Conservation (phyloP, 192 early-diverging fungal species). For the Rhizoclosmatium sp. region DNA sequence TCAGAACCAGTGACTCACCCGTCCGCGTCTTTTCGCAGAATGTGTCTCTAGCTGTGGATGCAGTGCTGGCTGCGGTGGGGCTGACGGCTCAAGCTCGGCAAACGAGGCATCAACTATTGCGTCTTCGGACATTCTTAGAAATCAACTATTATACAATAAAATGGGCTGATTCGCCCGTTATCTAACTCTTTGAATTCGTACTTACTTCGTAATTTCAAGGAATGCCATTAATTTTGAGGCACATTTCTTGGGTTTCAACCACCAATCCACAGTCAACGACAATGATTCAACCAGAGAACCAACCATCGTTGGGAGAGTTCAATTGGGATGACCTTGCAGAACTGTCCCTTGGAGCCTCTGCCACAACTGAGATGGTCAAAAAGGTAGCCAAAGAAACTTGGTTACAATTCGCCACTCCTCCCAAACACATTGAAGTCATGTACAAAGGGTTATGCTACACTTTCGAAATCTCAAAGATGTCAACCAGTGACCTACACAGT, state of each 20-base stretch:
- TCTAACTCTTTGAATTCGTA: no score
- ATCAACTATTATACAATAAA: no score
- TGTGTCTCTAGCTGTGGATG: not conserved
- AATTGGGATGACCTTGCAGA: constrained; percentile 7
- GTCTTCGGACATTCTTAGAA: no score
- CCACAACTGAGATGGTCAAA: constrained; percentile 10
- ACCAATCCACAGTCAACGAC: not conserved
- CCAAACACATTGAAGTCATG: not conserved
- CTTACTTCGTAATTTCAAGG: no score
- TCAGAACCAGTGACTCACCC: not conserved
- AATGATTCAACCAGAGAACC: not conserved
- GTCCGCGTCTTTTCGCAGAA: no score
- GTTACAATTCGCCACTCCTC: not conserved
- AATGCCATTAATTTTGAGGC: no score
- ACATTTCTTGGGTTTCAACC: no score
- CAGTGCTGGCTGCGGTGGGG: not conserved
- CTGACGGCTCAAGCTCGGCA: not conserved
- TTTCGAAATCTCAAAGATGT: not conserved
- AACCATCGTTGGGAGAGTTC: constrained; percentile 9
- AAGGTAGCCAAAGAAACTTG: not conserved
- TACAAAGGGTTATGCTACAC: not conserved
- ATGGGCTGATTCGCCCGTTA: no score
- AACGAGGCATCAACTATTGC: no score
- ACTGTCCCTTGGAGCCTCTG: not conserved
- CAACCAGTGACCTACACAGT: not conserved